Evolutionary conservation across 768 basidiomycete genomes (phyloP), one percentile per base, ranked within the genome.

Genomic region (Mrakia hoshinonis): DNA sequence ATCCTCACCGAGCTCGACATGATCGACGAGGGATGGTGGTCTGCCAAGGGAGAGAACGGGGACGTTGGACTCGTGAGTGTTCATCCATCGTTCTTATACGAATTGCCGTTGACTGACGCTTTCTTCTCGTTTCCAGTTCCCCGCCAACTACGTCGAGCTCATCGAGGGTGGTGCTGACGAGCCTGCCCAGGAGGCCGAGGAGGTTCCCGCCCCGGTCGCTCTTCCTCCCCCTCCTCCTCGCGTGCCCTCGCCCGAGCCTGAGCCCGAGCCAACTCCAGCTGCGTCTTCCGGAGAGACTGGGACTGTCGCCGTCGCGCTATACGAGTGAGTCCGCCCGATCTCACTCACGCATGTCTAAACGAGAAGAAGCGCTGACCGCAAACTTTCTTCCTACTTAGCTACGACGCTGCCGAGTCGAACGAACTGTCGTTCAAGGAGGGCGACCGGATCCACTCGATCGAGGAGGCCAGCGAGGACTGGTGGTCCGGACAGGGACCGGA

Each of bases 381-480:
- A 18, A 7, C 47, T 20, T 31, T 20, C 26, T 46, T 7, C 22
- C 12, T 66, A 34, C 60, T 71, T 67, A 93, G 90, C 74, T 95
- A 94, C 76, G 90, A 92, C 12, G 91, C 93, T 0, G 86, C 86
- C 0, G 93, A 96, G 77, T 92, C 92, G 75, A 96, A 97, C 76
- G 93, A 96, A 77, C 81, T 96, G 36, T 84, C 87, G 3, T 92
- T 97, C 84, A 81, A 78, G 38, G 92, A 92, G 78, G 91, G 90
- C 34, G 92, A 93, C 46, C 81, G 82, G 69, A 90, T 96, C 77
- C 83, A 82, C 22, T 83, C 88, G 68, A 89, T 96, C 67, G 89
- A 91, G 76, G 86, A 87, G 67, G 66, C 73, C n/a, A 87, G 86
- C 11, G 90, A 91, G n/a, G 91, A 91, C 75, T 92, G 91, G 91